Evolutionary conservation across 2,329 filamentous ascomycete genomes (phyloP).

Genomic region (Alternaria gansuensis): DNA sequence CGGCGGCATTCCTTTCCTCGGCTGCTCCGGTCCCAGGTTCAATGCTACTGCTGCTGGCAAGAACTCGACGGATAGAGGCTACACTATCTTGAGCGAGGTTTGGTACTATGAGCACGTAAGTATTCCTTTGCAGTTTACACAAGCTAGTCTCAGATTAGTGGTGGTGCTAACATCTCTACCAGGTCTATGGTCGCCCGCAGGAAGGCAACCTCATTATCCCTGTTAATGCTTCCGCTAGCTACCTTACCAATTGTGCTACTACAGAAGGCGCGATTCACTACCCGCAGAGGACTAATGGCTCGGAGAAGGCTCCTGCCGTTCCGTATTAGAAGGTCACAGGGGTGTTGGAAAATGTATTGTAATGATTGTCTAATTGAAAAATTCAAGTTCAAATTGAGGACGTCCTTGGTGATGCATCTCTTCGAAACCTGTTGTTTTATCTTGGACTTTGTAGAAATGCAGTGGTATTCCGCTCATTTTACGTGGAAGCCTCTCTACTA

Average conservation of each 20-base stretch:
- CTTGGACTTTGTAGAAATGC: no score
- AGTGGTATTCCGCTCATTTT: no score
- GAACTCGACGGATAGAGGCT: constrained; percentile 64
- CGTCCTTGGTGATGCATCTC: no score
- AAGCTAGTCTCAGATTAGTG: no score
- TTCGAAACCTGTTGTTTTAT: no score
- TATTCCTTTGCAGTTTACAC: not conserved
- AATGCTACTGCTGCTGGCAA: constrained; percentile 68
- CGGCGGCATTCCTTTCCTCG: constrained; percentile 67
- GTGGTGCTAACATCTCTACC: not conserved
- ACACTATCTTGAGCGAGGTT: constrained; percentile 67
- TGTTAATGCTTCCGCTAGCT: constrained; percentile 59
- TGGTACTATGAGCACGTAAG: constrained; percentile 72
- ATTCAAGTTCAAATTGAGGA: not conserved
- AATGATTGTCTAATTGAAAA: not conserved
- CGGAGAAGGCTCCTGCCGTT: constrained; percentile 41
- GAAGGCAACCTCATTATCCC: constrained; percentile 58
- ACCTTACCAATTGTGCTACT: constrained; percentile 65
- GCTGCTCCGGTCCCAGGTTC: constrained; percentile 68
- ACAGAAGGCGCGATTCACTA: constrained; percentile 64
- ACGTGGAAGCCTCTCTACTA: no score
- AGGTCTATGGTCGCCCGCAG: constrained; percentile 64
- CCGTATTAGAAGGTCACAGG: constrained; percentile 28
- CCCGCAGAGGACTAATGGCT: constrained; percentile 60
- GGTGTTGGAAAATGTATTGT: not conserved